phyloP scores from a whole-genome alignment of 495 filamentous ascomycete genomes.

The Hypomontagnella submonticulosa region DNA sequence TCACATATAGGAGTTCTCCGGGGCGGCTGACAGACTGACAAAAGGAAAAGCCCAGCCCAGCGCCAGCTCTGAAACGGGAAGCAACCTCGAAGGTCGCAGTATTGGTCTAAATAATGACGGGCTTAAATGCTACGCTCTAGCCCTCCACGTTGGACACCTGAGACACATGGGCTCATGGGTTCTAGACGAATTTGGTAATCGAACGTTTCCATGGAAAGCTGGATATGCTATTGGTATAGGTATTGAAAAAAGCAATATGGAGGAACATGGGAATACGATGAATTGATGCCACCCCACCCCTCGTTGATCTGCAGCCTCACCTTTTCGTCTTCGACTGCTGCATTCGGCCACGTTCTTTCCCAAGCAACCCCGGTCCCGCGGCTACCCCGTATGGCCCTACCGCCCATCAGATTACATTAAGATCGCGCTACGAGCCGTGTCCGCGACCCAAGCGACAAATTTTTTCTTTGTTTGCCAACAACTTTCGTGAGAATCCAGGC shows the following conservation, averaged over 20 bases:
- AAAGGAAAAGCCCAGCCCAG: conserved; percentile 3
- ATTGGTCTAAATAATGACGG: conserved; percentile 1
- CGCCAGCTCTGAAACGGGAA: too few species aligned
- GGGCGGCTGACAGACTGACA: conserved; percentile 6
- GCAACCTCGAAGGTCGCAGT: background rate
- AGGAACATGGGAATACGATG: background rate
- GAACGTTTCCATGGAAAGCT: background rate
- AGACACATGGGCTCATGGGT: background rate
- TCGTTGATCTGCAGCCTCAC: conserved; percentile 17
- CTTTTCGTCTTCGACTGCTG: conserved; percentile 17
- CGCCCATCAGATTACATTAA: conserved; percentile 3
- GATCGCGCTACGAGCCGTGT: background rate
- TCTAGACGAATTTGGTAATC: background rate
- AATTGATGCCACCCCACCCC: conserved; percentile 26
- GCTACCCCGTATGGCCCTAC: conserved; percentile 4
- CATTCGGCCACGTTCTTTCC: conserved; percentile 21
- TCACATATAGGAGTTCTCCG: background rate
- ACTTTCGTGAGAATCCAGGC: too few species aligned
- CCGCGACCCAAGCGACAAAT: conserved; percentile 12
- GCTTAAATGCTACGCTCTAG: background rate
- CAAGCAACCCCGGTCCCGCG: conserved; percentile 9
- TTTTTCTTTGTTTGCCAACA: too few species aligned
- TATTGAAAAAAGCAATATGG: background rate
- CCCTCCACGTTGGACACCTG: background rate
- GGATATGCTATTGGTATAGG: too few species aligned